Percentiles rank a stretch among this genome's conserved stretches.
phyloP scores from a whole-genome alignment of 306 rosid species.

The Vigna trinervia region DNA sequence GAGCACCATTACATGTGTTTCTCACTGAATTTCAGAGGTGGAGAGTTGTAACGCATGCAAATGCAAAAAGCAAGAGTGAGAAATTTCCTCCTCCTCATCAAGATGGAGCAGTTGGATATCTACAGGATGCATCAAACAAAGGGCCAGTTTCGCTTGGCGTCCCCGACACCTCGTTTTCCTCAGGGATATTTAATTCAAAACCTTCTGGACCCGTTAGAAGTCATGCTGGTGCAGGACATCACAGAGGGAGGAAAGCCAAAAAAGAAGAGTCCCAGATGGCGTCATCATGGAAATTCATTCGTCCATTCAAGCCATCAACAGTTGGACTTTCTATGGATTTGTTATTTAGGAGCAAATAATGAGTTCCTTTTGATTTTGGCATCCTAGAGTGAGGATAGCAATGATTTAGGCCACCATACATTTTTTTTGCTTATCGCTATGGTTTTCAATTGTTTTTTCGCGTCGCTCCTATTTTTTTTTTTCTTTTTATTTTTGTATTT shows the following conservation, averaged over 20 bases:
- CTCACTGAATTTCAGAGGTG: slow-evolving; percentile 81
- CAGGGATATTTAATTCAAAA: slow-evolving; percentile 66
- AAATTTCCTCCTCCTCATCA: slow-evolving; percentile 99
- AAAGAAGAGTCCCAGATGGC: slow-evolving; percentile 63
- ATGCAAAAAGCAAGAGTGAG: slow-evolving; percentile 96
- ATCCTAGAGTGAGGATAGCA: slow-evolving; percentile 44
- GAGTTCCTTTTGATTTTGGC: slow-evolving; percentile 50
- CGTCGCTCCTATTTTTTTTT: slow-evolving; percentile 52
- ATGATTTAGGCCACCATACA: slow-evolving; percentile 28
- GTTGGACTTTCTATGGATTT: slow-evolving; percentile 79
- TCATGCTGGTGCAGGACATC: slow-evolving; percentile 57
- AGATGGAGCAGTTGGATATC: slow-evolving; percentile 94
- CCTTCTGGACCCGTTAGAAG: slow-evolving; percentile 61
- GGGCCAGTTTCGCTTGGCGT: slow-evolving; percentile 80
- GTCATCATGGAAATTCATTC: slow-evolving; percentile 78
- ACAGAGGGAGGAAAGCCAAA: slow-evolving; percentile 62
- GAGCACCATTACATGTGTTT: slow-evolving; percentile 45
- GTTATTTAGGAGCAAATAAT: slow-evolving; percentile 71
- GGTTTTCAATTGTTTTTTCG: slow-evolving; percentile 40
- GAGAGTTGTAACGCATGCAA: slow-evolving; percentile 84
- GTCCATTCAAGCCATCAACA: slow-evolving; percentile 82
- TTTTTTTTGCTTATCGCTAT: slow-evolving; percentile 39
- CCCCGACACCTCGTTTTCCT: slow-evolving; percentile 67
- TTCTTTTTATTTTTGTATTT: slow-evolving; percentile 56
- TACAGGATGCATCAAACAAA: slow-evolving; percentile 65